Evolutionary conservation across 306 rosid species (phyloP).

Genomic region (Biancaea sappan): DNA sequence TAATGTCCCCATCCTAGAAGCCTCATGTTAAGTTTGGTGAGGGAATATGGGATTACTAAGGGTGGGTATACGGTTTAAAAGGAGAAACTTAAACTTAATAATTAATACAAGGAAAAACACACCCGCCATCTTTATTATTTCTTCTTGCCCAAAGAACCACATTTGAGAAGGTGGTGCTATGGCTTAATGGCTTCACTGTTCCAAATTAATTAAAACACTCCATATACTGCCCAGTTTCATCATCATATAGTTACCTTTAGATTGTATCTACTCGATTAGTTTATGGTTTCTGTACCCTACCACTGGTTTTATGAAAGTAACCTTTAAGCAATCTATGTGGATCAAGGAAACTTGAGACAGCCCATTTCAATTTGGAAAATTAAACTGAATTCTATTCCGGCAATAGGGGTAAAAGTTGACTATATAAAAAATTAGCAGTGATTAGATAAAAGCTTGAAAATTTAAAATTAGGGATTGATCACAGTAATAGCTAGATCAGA

Average conservation of each 20-base stretch:
- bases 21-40: slow-evolving; percentile 42
- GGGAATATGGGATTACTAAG: slow-evolving; percentile 28
- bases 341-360: slow-evolving; percentile 26
- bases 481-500: too few relatives aligned
- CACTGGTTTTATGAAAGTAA: slow-evolving; percentile 37
- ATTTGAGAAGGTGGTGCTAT: slow-evolving; percentile 2
- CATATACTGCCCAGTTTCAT: background rate
- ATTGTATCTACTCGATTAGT: slow-evolving; percentile 25
- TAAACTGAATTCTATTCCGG: background rate
- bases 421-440: too few relatives aligned
- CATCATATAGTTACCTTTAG: slow-evolving; percentile 18
- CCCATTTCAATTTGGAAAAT: background rate
- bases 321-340: slow-evolving; percentile 25
- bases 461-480: background rate
- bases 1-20: slow-evolving; percentile 24
- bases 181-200: slow-evolving; percentile 29
- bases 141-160: slow-evolving; percentile 22
- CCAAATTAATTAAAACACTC: slow-evolving; percentile 26
- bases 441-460: background rate
- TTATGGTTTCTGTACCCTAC: slow-evolving; percentile 40
- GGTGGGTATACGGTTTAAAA: slow-evolving; percentile 45
- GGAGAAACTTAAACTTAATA: slow-evolving; percentile 11
- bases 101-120: background rate
- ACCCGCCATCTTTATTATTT: background rate
- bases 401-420: background rate